These are phyloP conservation scores for Davidsoniella australis DNA, from an alignment of 2,329 filamentous ascomycete species.

Conservation along the genomic window DNA sequence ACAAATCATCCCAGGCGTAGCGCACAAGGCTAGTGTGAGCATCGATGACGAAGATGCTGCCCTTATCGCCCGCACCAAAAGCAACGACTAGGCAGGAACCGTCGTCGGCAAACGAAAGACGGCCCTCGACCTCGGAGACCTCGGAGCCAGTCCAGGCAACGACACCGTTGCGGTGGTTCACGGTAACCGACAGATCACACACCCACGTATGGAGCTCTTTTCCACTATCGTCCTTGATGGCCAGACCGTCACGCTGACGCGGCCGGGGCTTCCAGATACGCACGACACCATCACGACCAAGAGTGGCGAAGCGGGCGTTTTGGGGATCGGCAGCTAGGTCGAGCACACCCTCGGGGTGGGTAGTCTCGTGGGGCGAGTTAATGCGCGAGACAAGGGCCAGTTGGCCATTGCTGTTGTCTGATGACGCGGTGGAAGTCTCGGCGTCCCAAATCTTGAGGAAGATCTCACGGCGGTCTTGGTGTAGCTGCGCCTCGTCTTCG, in stretches of 20 bases:
- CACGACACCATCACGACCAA: constrained; percentile 64
- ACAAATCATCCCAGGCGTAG: constrained; percentile 49
- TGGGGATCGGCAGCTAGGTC: constrained; percentile 56
- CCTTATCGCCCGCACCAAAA: constrained; percentile 35
- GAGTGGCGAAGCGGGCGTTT: constrained; percentile 59
- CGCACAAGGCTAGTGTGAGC: constrained; percentile 48
- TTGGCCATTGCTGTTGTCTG: constrained; percentile 26
- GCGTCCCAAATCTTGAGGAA: constrained; percentile 77
- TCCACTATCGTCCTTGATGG: constrained; percentile 39
- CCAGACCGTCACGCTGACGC: constrained; percentile 49
- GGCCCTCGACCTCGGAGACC: constrained; percentile 33
- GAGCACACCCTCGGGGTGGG: constrained; percentile 42
- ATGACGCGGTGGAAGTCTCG: constrained; percentile 19
- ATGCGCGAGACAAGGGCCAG: constrained; percentile 72
- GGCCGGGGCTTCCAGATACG: constrained; percentile 67
- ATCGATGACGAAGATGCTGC: constrained; percentile 61
- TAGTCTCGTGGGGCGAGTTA: constrained; percentile 59
- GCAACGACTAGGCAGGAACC: constrained; percentile 66
- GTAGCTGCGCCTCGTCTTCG: constrained; percentile 26
- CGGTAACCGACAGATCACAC: constrained; percentile 41
- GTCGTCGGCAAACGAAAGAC: constrained; percentile 65
- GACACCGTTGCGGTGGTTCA: constrained; percentile 26
- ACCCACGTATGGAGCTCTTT: constrained; percentile 57
- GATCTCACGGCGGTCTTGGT: constrained; percentile 46
- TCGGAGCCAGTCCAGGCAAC: constrained; percentile 18